phyloP scores from a whole-genome alignment of 192 early-diverging fungal genomes.

The Backusella parvicylindrica region DNA sequence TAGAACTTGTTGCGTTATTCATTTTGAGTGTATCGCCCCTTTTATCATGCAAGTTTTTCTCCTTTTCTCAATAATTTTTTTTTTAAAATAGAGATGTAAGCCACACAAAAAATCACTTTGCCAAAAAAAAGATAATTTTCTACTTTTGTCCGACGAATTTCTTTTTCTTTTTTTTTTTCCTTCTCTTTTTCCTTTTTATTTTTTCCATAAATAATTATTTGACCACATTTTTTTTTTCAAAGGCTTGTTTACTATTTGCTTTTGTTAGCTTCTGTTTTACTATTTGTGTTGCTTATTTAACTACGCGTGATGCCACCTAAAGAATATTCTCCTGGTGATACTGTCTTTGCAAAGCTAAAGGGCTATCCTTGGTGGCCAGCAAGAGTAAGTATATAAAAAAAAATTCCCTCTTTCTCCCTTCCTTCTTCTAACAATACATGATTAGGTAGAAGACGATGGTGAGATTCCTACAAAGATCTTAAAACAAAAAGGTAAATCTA shows the following conservation, averaged over 20 bases:
- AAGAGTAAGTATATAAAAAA: constrained; percentile 38
- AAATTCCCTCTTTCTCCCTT: background rate
- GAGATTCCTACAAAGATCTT: constrained; percentile 32
- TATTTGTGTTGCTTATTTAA: background rate
- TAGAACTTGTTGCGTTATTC: too few species aligned
- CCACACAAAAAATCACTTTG: background rate
- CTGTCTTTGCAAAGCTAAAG: constrained; percentile 57
- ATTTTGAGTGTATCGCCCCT: too few species aligned
- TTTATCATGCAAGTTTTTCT: too few species aligned
- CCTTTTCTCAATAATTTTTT: too few species aligned
- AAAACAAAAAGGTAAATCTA: constrained; percentile 37
- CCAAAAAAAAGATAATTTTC: too few species aligned
- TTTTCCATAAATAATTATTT: background rate
- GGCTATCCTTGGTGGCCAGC: constrained; percentile 66
- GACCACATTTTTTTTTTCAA: background rate
- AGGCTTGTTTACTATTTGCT: background rate
- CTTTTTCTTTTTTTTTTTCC: constrained; percentile 7
- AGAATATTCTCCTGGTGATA: constrained; percentile 45
- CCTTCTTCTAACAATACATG: background rate
- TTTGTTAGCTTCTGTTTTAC: background rate
- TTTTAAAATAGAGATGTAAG: background rate
- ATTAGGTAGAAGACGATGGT: constrained; percentile 40
- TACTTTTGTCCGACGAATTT: background rate
- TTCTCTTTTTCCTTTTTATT: constrained; percentile 4
- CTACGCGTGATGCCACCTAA: background rate